Base-by-base conservation (phyloP, 2,329 filamentous ascomycete species). In the Aureobasidium sp. region DNA sequence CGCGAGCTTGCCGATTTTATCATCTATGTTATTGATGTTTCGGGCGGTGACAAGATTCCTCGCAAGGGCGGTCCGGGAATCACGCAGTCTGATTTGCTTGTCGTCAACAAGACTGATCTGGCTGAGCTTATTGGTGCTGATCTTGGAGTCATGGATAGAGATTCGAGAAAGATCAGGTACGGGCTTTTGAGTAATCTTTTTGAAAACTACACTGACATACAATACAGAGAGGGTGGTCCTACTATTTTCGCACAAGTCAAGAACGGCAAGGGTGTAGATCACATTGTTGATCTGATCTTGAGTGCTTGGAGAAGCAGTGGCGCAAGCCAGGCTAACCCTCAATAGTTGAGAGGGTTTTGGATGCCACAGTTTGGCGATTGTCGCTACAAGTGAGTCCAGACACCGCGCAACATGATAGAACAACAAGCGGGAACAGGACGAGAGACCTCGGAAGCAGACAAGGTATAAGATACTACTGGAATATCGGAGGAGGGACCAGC, bases 181-280 rank as follows among this genome's bases (percentile, higher is more conserved):
- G 68, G 64, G 11, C 37, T 29, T 29, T 9, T 35, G 9, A 8
- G 19, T 1, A 39, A 5, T 1, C 5, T 17, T 44, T 1, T 1
- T 48, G 57, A 35, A 54, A 44, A 12, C 14, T 37, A 6, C 27
- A 15, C 33, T 64, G 19, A 52, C 17, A 14, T 17, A 15, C 14
- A 17, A 24, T 19, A 83, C 60, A 83, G 94, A 57, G 93, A 97
- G 75, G 93, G 91, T 2, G 94, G 94, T 0, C 94, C 94, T 5
- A 97, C 93, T 0, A 89, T 99, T 3, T 97, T 97, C 72, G 93
- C 92, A 0, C 91, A 96, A 78, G 92, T 99, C n/a, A 99, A 97
- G 84, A 88, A 91, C 76, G 86, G 86, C 1, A 87, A 91, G 64
- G 91, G 86, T 1, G 85, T 97, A 8, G 84, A 91, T 64, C 87